Evolutionary conservation across 2,329 filamentous ascomycete genomes (phyloP).

Genomic region (Pseudogymnoascus sp.): DNA sequence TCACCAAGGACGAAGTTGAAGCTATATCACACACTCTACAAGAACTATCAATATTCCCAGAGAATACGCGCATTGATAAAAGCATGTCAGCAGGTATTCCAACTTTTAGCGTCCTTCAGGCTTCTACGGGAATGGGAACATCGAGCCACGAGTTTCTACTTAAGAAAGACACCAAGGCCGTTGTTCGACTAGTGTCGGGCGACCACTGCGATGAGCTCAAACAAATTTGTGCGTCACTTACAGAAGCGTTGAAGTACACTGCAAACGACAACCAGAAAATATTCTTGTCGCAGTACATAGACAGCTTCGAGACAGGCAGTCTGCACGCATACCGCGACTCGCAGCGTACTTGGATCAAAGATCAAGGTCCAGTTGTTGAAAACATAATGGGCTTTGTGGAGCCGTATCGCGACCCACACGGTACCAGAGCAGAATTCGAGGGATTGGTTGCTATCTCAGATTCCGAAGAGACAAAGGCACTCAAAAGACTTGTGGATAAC

Average conservation of each 20-base stretch:
- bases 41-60: slow-evolving; percentile 43
- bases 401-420: slow-evolving; percentile 55
- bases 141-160: slow-evolving; percentile 19
- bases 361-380: slow-evolving; percentile 49
- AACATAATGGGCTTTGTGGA: slow-evolving; percentile 56
- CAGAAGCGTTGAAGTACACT: slow-evolving; percentile 41
- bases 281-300: slow-evolving; percentile 46
- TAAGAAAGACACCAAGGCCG: slow-evolving; percentile 24
- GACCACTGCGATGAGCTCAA: slow-evolving; percentile 46
- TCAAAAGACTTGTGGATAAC: slow-evolving; percentile 56
- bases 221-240: slow-evolving; percentile 40
- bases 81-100: slow-evolving; percentile 21
- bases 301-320: slow-evolving; percentile 49
- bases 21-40: slow-evolving; percentile 44
- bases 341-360: slow-evolving; percentile 50
- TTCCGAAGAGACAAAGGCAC: slow-evolving; percentile 51
- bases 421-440: slow-evolving; percentile 53
- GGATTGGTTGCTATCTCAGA: slow-evolving; percentile 57
- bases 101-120: slow-evolving; percentile 42
- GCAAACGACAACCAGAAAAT: slow-evolving; percentile 45
- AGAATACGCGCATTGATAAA: slow-evolving; percentile 51
- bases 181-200: slow-evolving; percentile 42
- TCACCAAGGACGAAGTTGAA: slow-evolving; percentile 47
- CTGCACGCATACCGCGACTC: slow-evolving; percentile 49
- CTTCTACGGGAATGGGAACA: slow-evolving; percentile 24